Conservation (phyloP, 2,329 filamentous ascomycete genomes). For the Diaporthe destruens region DNA sequence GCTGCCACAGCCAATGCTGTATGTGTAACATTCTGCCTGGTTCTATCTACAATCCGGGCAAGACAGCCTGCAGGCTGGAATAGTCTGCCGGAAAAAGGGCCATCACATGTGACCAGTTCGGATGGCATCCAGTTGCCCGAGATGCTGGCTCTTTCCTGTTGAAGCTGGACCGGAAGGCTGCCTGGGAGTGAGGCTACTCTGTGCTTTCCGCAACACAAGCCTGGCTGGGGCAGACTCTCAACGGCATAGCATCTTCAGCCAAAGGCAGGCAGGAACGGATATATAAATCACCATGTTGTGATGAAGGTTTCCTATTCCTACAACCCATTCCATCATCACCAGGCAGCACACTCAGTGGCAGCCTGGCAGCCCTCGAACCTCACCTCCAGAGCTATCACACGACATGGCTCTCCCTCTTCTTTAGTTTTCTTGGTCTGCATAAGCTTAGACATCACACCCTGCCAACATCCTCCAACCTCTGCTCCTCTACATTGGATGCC, state of each 20-base stretch:
- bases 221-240: no score
- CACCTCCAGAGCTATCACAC: constrained; percentile 14
- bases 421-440: background rate
- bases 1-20: background rate
- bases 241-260: background rate
- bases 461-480: background rate
- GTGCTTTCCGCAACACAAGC: constrained; percentile 2
- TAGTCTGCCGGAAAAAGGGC: background rate
- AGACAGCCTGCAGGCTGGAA: background rate
- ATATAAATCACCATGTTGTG: constrained; percentile 2
- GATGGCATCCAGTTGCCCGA: background rate
- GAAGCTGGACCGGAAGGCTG: background rate
- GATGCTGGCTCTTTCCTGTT: constrained; percentile 13
- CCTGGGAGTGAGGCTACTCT: background rate
- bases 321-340: background rate
- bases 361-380: constrained; percentile 6
- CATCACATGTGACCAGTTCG: background rate
- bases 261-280: background rate
- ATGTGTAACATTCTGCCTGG: background rate
- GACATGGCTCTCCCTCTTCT: background rate
- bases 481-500: background rate
- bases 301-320: background rate
- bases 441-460: constrained; percentile 9
- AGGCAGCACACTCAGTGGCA: constrained; percentile 3
- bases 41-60: background rate